Evolutionary conservation across 306 rosid genomes (phyloP), one percentile per base, ranked within the genome.

Genomic region (Quercus suber): DNA sequence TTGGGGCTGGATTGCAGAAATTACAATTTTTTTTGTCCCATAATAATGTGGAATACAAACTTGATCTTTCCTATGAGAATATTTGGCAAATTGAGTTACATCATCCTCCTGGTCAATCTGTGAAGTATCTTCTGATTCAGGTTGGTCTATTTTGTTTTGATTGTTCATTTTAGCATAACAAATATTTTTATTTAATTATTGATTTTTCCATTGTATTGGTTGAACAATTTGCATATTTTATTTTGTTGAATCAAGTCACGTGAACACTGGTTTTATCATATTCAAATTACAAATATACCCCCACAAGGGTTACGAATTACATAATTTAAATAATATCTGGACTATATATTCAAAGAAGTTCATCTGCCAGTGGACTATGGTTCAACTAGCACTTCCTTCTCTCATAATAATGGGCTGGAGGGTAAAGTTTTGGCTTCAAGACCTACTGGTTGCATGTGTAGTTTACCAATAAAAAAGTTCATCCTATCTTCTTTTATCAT

Each of bases 81-180:
- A 75, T 93, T 52, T 88, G 90, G 93, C 89, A 93, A 85, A 86
- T 88, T 31, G 89, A 90, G 84, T 78, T 87, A 55, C 87, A 55
- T 81, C 72, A 31, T 21, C 90, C 93, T 51, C 82, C 17, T 15
- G 87, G 78, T 78, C 77, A 53, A 74, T 23, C 82, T 79, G 70
- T 78, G 11, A 77, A 75, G 68, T 89, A 87, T 74, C 94, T 94
- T 76, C 80, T 89, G 79, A 78, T 94, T 82, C 98, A 92, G 98
- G 98, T 94, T 80, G 4, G 25, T 78, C 43, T 17, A 18, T 35
- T n/a, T 61, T 61, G 10, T 19, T 17, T 55, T 45, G 1, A 8
- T 45, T 45, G 52, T 45, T 45, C 52, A 61, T 17, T 64, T 5
- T 37, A 57, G 28, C 28, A 55, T 31, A 5, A 33, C 20, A 18